Percentiles rank a stretch among this genome's conserved stretches.
Evolutionary conservation across 768 basidiomycete species (phyloP).

Genomic region (Udeniomyces megalosporus): DNA sequence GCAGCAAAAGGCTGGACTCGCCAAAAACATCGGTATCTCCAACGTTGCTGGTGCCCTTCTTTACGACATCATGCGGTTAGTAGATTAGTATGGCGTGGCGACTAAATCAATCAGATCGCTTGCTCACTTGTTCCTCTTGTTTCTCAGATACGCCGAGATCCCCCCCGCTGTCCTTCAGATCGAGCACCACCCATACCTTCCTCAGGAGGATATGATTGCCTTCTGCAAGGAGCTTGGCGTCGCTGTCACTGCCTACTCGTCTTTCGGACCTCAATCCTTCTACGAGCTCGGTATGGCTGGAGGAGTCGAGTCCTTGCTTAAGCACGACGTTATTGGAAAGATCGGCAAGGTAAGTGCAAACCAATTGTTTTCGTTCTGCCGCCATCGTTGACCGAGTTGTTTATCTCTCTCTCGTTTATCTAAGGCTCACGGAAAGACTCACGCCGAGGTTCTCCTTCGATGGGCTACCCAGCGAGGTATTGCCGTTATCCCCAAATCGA

Average conservation of each 20-base stretch:
- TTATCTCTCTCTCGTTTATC: too few relatives aligned
- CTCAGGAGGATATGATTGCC: constrained; percentile 42
- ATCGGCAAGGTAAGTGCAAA: too few relatives aligned
- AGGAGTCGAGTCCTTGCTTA: constrained; percentile 22
- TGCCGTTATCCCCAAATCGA: constrained; percentile 61
- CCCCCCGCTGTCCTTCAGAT: constrained; percentile 65
- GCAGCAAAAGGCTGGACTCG: constrained; percentile 51
- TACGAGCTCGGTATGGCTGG: constrained; percentile 51
- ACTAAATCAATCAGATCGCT: constrained; percentile 4
- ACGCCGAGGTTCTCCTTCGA: constrained; percentile 55
- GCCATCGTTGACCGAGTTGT: too few relatives aligned
- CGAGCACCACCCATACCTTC: constrained; percentile 9
- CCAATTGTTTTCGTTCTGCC: too few relatives aligned
- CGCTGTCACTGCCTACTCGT: constrained; percentile 64
- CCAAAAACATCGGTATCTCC: constrained; percentile 68
- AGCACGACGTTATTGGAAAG: constrained; percentile 10
- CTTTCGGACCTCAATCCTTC: constrained; percentile 54
- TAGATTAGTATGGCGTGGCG: background rate
- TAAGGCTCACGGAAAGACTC: constrained; percentile 24
- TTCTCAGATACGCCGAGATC: constrained; percentile 62
- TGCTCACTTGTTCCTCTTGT: constrained; percentile 67
- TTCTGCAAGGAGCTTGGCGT: constrained; percentile 55
- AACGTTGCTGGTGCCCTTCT: constrained; percentile 21
- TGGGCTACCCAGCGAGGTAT: constrained; percentile 64
- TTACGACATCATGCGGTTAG: background rate